phyloP scores from a whole-genome alignment of 495 filamentous ascomycete species.

The Xylaria bambusicola region DNA sequence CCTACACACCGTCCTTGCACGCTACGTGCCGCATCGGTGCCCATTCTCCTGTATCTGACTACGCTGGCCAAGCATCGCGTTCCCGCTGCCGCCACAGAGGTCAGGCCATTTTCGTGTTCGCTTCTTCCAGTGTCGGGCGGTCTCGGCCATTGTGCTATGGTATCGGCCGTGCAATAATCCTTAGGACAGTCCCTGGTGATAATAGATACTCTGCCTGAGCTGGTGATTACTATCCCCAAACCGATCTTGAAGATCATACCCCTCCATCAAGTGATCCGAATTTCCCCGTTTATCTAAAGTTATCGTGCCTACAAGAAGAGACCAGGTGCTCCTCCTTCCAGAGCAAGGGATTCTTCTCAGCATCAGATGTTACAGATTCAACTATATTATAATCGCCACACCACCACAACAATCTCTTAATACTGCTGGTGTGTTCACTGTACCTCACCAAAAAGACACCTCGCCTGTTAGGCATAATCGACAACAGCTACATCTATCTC shows the following conservation, averaged over 20 bases:
- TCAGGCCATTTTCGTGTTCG: constrained; percentile 38
- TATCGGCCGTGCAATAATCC: constrained; percentile 12
- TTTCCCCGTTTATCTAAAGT: constrained; percentile 13
- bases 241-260: constrained; percentile 14
- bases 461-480: constrained; percentile 10
- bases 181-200: constrained; percentile 6
- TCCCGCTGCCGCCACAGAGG: constrained; percentile 31
- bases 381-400: constrained; percentile 1
- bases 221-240: constrained; percentile 12
- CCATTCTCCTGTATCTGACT: constrained; percentile 3
- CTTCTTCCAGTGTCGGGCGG: constrained; percentile 36
- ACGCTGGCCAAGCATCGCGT: constrained; percentile 21
- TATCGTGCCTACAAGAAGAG: constrained; percentile 20
- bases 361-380: constrained; percentile 9
- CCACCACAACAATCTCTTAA: not conserved
- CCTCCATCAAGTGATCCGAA: constrained; percentile 16
- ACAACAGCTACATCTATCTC: constrained; percentile 1
- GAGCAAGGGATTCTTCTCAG: constrained; percentile 4
- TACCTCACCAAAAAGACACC: constrained; percentile 15
- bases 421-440: constrained; percentile 1
- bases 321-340: constrained; percentile 6
- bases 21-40: constrained; percentile 10
- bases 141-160: constrained; percentile 34
- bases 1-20: not conserved
- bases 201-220: constrained; percentile 8